Percentiles rank a stretch among this genome's conserved stretches.
phyloP scores from a whole-genome alignment of 2,329 filamentous ascomycete species.

The Xylariaceae sp. region DNA sequence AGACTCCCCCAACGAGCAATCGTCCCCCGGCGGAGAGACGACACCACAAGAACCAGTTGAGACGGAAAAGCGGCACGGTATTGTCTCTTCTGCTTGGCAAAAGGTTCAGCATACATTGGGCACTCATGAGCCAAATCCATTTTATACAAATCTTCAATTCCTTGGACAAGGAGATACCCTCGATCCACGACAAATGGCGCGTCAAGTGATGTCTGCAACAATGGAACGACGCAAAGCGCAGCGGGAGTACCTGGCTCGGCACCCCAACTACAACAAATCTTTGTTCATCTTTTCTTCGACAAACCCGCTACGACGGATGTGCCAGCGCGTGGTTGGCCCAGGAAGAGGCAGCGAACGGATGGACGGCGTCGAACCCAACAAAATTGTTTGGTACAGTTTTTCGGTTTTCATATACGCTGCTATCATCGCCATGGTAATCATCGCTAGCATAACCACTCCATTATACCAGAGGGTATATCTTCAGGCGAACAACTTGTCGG shows the following conservation, averaged over 20 bases:
- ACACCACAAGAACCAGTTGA: slow-evolving; percentile 34
- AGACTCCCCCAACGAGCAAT: slow-evolving; percentile 32
- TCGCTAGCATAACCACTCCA: slow-evolving; percentile 91
- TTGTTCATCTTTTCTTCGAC: slow-evolving; percentile 79
- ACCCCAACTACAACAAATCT: slow-evolving; percentile 90
- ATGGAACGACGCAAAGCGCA: slow-evolving; percentile 83
- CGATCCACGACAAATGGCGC: slow-evolving; percentile 83
- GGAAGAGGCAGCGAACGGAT: slow-evolving; percentile 82
- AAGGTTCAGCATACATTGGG: slow-evolving; percentile 53
- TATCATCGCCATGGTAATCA: slow-evolving; percentile 95
- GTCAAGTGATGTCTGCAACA: slow-evolving; percentile 80
- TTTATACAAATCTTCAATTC: slow-evolving; percentile 74
- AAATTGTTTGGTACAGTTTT: slow-evolving; percentile 86
- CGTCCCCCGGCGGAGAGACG: slow-evolving; percentile 25
- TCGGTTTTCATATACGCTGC: slow-evolving; percentile 90
- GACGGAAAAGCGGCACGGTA: slow-evolving; percentile 51
- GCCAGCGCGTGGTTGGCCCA: slow-evolving; percentile 86
- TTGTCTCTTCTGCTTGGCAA: slow-evolving; percentile 59
- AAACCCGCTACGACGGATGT: slow-evolving; percentile 75
- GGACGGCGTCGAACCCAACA: slow-evolving; percentile 85
- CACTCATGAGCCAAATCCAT: slow-evolving; percentile 82
- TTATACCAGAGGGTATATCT: slow-evolving; percentile 91
- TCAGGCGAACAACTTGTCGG: slow-evolving; percentile 35
- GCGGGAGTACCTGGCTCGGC: slow-evolving; percentile 79
- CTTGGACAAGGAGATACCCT: slow-evolving; percentile 71